Base-by-base conservation (phyloP, 768 basidiomycete genomes). In the Psilocybe tampanensis region DNA sequence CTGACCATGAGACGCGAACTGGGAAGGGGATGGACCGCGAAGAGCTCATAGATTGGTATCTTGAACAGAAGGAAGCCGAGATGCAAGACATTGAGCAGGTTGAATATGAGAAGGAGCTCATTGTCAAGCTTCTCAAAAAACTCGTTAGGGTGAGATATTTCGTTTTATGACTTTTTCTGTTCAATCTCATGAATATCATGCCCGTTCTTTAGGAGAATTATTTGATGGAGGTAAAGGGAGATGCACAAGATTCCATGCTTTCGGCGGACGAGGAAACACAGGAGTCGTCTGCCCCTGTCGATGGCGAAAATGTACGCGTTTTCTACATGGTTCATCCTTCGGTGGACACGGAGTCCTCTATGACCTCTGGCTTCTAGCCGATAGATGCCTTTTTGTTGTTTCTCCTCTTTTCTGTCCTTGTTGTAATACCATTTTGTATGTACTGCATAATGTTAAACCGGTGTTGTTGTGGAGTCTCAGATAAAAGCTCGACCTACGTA, bases 31-130 rank as follows among this genome's bases (percentile, higher is more conserved):
- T 96, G 39, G 91, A 94, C 65, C 82, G 89, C 44, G 94, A 96
- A 62, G 95, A 97, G 64, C 80, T 99, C 54, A 90, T 96, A 60
- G 94, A 96, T 69, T 96, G 94, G 95, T 98, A 98, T 68, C 82
- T 98, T 54, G 97, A 99, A 75, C 74, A 84, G 61, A 90, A 86
- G 70, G 97, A 99, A 71, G 76, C 79, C 8, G 90, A 94, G 60
- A 76, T 98, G 36, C 83, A 88, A 60, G 87, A 89, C 51, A 81
- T 94, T 5, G 94, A 95, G 52, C 88, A 95, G 65, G 74, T 97
- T 17, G 94, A 98, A 64, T 89, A 90, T 63, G 92, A 98, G 74
- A 88, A 88, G 65, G 93, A 94, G 70, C 78, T 99, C 48, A 85
- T 98, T 58, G 85, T 83, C 39, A 99, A 98, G 74, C 86, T 97